A percentile compares a stretch with the other conserved stretches of the same genome.
Conservation (phyloP, 768 basidiomycete genomes). For the Lentinula detonsa region DNA sequence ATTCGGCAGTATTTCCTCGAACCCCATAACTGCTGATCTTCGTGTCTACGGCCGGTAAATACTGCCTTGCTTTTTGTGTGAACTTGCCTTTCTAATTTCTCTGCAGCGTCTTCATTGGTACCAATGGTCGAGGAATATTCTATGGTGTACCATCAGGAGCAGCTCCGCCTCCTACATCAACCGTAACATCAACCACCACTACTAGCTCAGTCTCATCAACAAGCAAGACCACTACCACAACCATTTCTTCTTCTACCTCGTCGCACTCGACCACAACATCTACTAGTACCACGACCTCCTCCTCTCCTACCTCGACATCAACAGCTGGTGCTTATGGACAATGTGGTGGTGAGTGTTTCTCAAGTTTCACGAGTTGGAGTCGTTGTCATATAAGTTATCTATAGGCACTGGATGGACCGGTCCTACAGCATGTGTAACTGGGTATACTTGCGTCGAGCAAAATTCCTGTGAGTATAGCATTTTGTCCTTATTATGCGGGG, state of each 20-base stretch:
- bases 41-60: conserved; percentile 29
- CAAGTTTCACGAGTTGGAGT: background rate
- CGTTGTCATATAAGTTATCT: background rate
- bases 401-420: conserved; percentile 15
- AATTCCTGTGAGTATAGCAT: conserved; percentile 17
- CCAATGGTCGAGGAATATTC: conserved; percentile 30
- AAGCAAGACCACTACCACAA: background rate
- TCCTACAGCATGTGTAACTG: conserved; percentile 11
- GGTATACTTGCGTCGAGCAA: conserved; percentile 14
- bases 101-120: conserved; percentile 30
- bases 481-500: background rate
- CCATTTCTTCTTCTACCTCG: conserved; percentile 5
- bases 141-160: conserved; percentile 15
- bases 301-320: conserved; percentile 2
- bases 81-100: background rate
- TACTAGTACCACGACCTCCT: background rate
- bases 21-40: conserved; percentile 29
- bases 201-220: background rate
- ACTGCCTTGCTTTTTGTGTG: background rate
- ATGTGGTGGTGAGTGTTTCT: conserved; percentile 14
- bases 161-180: conserved; percentile 7
- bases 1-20: conserved; percentile 26
- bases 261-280: conserved; percentile 5
- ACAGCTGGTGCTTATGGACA: conserved; percentile 14
- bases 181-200: background rate